Evolutionary conservation across 495 filamentous ascomycete species (phyloP).

Genomic region (Neurospora discreta): DNA sequence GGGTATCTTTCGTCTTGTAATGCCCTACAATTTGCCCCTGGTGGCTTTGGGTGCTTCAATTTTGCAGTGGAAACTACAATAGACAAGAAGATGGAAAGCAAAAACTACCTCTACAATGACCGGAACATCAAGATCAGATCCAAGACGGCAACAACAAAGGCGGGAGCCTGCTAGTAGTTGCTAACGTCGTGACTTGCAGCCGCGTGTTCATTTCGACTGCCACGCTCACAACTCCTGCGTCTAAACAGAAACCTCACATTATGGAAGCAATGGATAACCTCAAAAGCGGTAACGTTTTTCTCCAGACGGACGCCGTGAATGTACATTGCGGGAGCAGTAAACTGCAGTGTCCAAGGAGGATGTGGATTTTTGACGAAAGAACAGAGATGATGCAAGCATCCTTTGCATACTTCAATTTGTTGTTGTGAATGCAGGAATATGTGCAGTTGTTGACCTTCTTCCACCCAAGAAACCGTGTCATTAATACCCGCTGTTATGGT

Average conservation of each 20-base stretch:
- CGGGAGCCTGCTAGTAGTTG: neutral
- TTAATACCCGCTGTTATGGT: too few relatives aligned
- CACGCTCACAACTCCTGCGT: neutral
- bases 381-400: neutral
- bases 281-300: neutral
- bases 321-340: neutral
- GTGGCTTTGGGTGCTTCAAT: neutral
- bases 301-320: neutral
- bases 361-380: neutral
- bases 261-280: neutral
- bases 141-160: neutral
- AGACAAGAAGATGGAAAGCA: neutral
- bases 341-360: neutral
- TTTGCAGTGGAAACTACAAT: neutral
- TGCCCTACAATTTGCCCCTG: too few relatives aligned
- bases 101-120: neutral
- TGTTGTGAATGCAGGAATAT: too few relatives aligned
- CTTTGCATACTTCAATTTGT: neutral
- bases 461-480: too few relatives aligned
- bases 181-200: neutral
- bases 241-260: neutral
- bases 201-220: neutral
- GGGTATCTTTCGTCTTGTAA: neutral
- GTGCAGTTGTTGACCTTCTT: too few relatives aligned
- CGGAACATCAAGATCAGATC: neutral